phyloP scores from a whole-genome alignment of 306 rosid genomes.

The Vicia villosa region DNA sequence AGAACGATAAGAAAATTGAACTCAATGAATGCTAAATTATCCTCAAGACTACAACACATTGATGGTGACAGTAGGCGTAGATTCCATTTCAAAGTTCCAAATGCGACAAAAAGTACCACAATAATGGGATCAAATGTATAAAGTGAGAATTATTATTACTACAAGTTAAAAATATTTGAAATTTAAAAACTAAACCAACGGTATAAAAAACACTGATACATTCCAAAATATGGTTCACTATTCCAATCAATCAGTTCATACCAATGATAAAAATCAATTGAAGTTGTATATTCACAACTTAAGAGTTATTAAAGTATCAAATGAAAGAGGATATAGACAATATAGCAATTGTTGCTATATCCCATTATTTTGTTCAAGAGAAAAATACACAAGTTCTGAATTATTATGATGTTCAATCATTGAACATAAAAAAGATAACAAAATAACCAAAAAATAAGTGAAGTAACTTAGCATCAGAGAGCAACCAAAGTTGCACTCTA shows the following conservation, averaged over 20 bases:
- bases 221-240: too few species aligned
- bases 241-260: not conserved
- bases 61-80: not conserved
- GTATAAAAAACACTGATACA: too few species aligned
- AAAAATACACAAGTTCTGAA: not conserved
- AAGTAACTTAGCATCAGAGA: not conserved
- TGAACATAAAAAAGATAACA: not conserved
- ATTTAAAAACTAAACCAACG: not conserved
- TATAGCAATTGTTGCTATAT: not conserved
- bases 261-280: not conserved
- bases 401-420: not conserved
- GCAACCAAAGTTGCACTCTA: constrained; percentile 25
- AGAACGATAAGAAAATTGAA: too few species aligned
- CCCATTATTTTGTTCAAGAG: constrained; percentile 19
- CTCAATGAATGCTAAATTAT: too few species aligned
- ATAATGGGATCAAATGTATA: constrained; percentile 6
- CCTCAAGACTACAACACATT: too few species aligned
- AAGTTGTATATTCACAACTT: constrained; percentile 12
- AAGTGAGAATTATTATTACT: not conserved
- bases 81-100: not conserved
- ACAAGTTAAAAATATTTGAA: not conserved
- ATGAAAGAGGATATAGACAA: not conserved
- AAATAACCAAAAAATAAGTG: constrained; percentile 3
- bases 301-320: not conserved
- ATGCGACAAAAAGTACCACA: not conserved